A percentile compares a stretch with the other conserved stretches of the same genome.
Evolutionary conservation across 768 basidiomycete species (phyloP).

Genomic region (Kwoniella dendrophila): DNA sequence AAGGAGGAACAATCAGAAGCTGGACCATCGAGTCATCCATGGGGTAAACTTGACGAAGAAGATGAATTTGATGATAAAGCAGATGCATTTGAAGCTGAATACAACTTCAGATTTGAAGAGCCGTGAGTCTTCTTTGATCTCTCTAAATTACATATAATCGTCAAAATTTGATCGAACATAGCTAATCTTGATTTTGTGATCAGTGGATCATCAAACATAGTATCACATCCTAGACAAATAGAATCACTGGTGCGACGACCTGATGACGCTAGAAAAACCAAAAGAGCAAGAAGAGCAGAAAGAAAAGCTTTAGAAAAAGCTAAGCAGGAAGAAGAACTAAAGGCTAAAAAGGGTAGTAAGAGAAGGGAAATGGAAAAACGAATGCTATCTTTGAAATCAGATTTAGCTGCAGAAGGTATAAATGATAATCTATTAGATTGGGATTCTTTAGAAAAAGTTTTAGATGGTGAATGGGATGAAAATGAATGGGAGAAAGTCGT

Average conservation of each 20-base stretch:
- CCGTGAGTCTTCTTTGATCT: conserved; percentile 64
- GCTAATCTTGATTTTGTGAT: neutral
- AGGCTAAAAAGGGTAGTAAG: conserved; percentile 72
- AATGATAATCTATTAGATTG: conserved; percentile 44
- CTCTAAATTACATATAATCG: neutral
- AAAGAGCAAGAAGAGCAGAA: conserved; percentile 73
- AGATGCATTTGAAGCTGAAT: conserved; percentile 90
- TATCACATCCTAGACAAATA: conserved; percentile 73
- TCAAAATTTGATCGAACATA: neutral
- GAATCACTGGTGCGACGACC: conserved; percentile 59
- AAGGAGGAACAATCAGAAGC: conserved; percentile 44
- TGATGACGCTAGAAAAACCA: conserved; percentile 80
- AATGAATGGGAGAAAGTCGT: conserved; percentile 81
- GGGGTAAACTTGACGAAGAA: conserved; percentile 61
- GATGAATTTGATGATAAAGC: conserved; percentile 79
- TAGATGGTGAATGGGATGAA: conserved; percentile 93
- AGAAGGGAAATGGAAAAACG: conserved; percentile 64
- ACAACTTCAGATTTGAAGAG: conserved; percentile 98
- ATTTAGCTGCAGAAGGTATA: conserved; percentile 62
- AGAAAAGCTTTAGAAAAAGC: conserved; percentile 62
- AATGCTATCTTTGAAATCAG: conserved; percentile 80
- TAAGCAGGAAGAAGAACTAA: conserved; percentile 66
- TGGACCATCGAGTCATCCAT: conserved; percentile 47
- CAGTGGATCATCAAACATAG: conserved; percentile 69
- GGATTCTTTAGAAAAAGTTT: conserved; percentile 67